Base-by-base conservation (phyloP, 2,329 filamentous ascomycete species). In the Aspergillus viridinutans region DNA sequence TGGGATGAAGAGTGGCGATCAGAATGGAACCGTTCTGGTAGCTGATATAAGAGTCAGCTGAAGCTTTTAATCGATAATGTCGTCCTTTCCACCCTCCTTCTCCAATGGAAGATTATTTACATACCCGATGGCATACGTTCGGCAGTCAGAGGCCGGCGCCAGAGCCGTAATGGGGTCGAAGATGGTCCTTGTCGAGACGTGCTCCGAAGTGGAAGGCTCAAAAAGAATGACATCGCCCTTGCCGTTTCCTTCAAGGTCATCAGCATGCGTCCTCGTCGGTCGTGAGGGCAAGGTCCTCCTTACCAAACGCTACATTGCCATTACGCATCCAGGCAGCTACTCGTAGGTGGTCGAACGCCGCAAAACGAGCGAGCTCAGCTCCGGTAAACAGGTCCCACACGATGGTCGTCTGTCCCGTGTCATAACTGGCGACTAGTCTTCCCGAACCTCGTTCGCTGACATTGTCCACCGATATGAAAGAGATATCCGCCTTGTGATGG, bases 361-460 rank as follows among this genome's bases (percentile, higher is more conserved):
- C 87, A 77, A 97, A 97, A n/a, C 92, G 85, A 42, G 93, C 87
- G 57, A 97, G 83, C 74, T 97, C 92, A 58, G 92, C 87, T 50
- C 94, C 94, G 0, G 91, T 95, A 77, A 95, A 86, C 59, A 97
- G 81, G 75, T 99, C 93, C 94, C 94, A 99, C 7, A 97, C 90
- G 69, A 97, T 96, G 3, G 92, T 91, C 1, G 90, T 96, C 73
- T 93, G 90, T 40, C 90, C 88, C 20, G 85, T 84, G 79, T 99
- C 94, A 69, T 96, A 97, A 77, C 92, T 97, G 60, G 96, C 90
- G 2, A 96, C 92, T 58, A 96, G 77, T 61, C 92, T 83, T 28
- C 93, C 94, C 0, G 88, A 87, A 3, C 92, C 92, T 59, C 86
- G 80, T 64, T 97, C 92, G 73, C 92, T 97, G 55, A 90, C 86